These are phyloP conservation scores for Tympanopsis confertula DNA, from an alignment of 2,329 filamentous ascomycete species.

Conservation along the genomic window DNA sequence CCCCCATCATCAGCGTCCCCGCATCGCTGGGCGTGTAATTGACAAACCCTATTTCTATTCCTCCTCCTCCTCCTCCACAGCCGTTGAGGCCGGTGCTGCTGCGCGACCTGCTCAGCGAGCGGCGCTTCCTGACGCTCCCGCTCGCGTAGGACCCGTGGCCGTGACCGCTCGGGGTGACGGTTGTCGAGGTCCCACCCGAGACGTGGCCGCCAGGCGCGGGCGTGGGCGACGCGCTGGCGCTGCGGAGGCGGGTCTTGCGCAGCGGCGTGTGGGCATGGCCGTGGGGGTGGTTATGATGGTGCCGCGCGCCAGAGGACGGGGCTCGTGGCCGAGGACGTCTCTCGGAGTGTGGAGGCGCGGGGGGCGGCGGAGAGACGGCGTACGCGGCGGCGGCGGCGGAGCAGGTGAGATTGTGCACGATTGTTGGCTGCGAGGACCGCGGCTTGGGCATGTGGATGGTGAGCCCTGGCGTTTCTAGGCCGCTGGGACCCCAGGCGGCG, in stretches of 20 bases:
- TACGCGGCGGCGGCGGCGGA: slow-evolving; percentile 6
- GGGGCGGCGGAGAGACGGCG: slow-evolving; percentile 2
- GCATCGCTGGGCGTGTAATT: slow-evolving; percentile 82
- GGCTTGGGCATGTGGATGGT: slow-evolving; percentile 42
- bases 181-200: no score
- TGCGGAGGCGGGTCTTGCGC: slow-evolving; percentile 28
- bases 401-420: slow-evolving; percentile 1
- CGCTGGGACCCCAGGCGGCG: slow-evolving; percentile 5
- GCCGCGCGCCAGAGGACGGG: slow-evolving; percentile 39
- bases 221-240: slow-evolving; percentile 13
- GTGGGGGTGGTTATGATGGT: slow-evolving; percentile 25
- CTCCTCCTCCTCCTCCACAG: slow-evolving; percentile 3
- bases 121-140: slow-evolving; percentile 25
- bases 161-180: no score
- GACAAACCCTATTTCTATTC: slow-evolving; percentile 53
- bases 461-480: slow-evolving; percentile 23
- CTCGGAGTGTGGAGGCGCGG: slow-evolving; percentile 17
- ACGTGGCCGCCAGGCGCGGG: no score
- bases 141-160: slow-evolving; percentile 19
- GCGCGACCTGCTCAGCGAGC: slow-evolving; percentile 10
- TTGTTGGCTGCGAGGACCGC: slow-evolving; percentile 21
- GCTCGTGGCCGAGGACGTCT: slow-evolving; percentile 36
- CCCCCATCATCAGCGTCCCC: slow-evolving; percentile 69
- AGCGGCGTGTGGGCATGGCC: slow-evolving; percentile 21
- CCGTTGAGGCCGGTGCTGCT: slow-evolving; percentile 6